Percentiles rank a stretch among this genome's conserved stretches.
Evolutionary conservation across 805 yeast genomes (phyloP).

Genomic region (Scheffersomyces ergatensis): DNA sequence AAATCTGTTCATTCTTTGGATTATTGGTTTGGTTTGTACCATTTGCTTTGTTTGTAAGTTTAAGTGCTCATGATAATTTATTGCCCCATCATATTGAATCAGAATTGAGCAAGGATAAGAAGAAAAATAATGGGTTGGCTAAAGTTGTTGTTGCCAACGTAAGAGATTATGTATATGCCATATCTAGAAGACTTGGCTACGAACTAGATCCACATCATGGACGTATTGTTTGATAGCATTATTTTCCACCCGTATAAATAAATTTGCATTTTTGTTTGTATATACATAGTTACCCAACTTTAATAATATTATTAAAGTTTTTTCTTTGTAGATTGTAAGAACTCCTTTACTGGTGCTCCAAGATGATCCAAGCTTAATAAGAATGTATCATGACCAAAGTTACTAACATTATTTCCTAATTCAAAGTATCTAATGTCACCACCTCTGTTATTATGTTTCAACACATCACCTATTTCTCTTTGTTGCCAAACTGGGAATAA

Average conservation of each 20-base stretch:
- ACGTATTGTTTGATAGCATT: conserved; percentile 14
- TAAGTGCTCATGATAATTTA: conserved; percentile 88
- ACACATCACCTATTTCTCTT: conserved; percentile 66
- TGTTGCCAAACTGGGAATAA: conserved; percentile 96
- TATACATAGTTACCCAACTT: neutral
- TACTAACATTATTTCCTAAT: conserved; percentile 70
- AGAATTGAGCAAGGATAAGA: conserved; percentile 22
- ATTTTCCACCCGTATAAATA: no score
- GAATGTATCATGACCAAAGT: conserved; percentile 92
- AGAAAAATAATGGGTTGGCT: conserved; percentile 56
- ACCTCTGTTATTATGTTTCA: conserved; percentile 33
- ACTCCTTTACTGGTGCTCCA: conserved; percentile 70
- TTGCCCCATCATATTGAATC: conserved; percentile 57
- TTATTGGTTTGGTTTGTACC: conserved; percentile 93
- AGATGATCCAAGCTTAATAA: conserved; percentile 74
- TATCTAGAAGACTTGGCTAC: conserved; percentile 59
- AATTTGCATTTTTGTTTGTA: no score
- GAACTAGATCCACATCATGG: conserved; percentile 61
- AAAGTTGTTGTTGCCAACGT: conserved; percentile 58
- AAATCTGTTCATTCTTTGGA: conserved; percentile 94
- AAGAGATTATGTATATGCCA: conserved; percentile 45
- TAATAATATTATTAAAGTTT: neutral
- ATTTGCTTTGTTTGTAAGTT: conserved; percentile 83
- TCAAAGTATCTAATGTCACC: conserved; percentile 59
- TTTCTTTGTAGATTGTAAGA: conserved; percentile 32